Evolutionary conservation across 257 asterid species (phyloP), one percentile per base, ranked within the genome.

Genomic region (Haberlea rhodopensis): DNA sequence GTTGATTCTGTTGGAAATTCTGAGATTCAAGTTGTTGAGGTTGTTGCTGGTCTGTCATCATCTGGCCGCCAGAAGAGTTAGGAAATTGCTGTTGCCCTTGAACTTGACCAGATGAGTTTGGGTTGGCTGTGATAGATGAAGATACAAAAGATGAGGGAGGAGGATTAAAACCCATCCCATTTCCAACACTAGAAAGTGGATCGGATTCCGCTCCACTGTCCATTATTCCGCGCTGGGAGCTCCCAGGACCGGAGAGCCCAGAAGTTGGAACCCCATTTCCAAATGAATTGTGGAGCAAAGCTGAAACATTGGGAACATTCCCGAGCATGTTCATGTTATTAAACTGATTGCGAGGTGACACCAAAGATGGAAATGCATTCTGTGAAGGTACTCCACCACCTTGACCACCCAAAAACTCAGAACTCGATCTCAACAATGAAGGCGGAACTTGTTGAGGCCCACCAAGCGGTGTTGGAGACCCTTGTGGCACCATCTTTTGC

Each of bases 61-160:
- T 78, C 66, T 81, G 94, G 71, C 74, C 76, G 56, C 85, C 71
- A 7, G 86, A 66, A 60, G 86, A 59, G 72, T 67, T 84, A 2
- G 89, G 64, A 75, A 82, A 85, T 37, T 85, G 95, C 20, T 84
- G 94, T 49, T 85, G 96, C 52, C 88, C 96, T 66, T 83, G 95
- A 67, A 67, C 79, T 67, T 83, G 95, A 75, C 86, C 77, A 1
- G 91, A 71, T 29, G 89, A 68, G 77, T 62, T 88, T 5, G 78
- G 80, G 64, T 81, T 85, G 37, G 77, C 72, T 5, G 75, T 8
- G 58, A 79, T 71, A 29, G 90, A 67, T 1, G 81, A 40, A 11
- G 89, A 75, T 32, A 75, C 62, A 46, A 76, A 87, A 24, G 91
- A 73, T 7, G 88, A 69, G 10, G 95, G 73, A 22, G 92, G 85